Base-by-base conservation (phyloP, 1,139 yeast species). In the Scheffersomyces cryptocercus region DNA sequence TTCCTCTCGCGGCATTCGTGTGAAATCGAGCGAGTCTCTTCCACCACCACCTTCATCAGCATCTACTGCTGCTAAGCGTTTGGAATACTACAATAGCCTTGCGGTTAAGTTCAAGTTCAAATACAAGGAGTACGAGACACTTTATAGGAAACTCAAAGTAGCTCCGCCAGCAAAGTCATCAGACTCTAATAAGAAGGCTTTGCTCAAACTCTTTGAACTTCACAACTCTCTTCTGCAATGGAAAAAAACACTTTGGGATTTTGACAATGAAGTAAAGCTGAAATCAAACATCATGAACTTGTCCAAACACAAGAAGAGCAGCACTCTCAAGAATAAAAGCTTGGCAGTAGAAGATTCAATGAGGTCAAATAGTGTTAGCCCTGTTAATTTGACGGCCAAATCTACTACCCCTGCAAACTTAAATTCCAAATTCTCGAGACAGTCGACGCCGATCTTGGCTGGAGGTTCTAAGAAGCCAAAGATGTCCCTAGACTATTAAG, bases 101-200 rank as follows among this genome's bases (percentile, higher is more conserved):
- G 73, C 73, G 3, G 48, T 48, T 12, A 71, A 70, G 51, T 74
- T 74, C 55, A 63, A 64, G 41, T 35, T 46, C 41, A 67, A 65
- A 53, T 74, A 74, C 53, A 59, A 62, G 39, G 77, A 73, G 49
- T 74, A 74, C 53, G 68, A 67, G 40, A 41, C 49, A 6, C 54
- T 73, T 30, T 72, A 74, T 55, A 52, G 51, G 40, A 40, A 50
- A 41, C 40, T 45, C 39, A 40, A 47, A 37, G 30, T 45, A 10
- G 41, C 41, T 20, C 47, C 50, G 26, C 39, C 35, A 32, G 29
- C 44, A 26, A 35, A 39, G 13, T 26, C 39, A 26, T 34, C 15
- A 30, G 38, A 48, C 20, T 59, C 56, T 31, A 54, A 53, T 40
- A 56, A 57, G 41, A 53, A 52, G 42, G 47, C 51, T 31, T 48